A percentile compares a stretch with the other conserved stretches of the same genome.
Conservation (phyloP, 2,329 filamentous ascomycete species). For the Waltergamsia citrina region DNA sequence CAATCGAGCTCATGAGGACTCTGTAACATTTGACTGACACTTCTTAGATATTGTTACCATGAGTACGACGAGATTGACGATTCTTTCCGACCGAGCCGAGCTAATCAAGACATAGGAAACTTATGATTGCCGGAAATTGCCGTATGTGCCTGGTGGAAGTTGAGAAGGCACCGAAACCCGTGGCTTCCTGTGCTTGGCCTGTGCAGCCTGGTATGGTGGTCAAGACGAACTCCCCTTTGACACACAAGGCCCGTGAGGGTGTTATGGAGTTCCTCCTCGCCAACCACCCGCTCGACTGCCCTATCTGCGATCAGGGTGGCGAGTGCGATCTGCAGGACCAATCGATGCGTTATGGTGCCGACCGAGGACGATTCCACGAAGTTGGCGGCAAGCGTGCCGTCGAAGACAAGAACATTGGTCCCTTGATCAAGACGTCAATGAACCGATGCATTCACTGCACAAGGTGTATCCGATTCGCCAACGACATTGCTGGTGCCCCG, state of each 20-base stretch:
- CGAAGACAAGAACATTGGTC: constrained; percentile 99
- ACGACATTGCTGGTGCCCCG: constrained; percentile 91
- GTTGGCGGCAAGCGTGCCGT: constrained; percentile 91
- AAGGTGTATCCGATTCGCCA: constrained; percentile 93
- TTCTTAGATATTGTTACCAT: constrained; percentile 88
- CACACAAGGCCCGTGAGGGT: constrained; percentile 96
- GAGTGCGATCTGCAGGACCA: constrained; percentile 99
- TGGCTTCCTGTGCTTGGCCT: constrained; percentile 97
- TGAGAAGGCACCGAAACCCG: constrained; percentile 89
- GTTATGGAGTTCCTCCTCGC: constrained; percentile 98
- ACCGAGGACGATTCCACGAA: constrained; percentile 95
- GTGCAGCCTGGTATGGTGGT: constrained; percentile 98
- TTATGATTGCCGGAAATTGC: constrained; percentile 98
- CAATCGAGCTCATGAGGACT: background rate
- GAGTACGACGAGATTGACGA: constrained; percentile 55
- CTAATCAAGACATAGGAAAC: constrained; percentile 58
- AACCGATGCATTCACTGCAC: constrained; percentile 99
- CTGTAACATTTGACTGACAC: constrained; percentile 12
- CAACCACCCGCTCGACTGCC: constrained; percentile 93
- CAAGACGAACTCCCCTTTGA: constrained; percentile 92
- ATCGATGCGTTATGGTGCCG: constrained; percentile 96
- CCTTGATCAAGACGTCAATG: constrained; percentile 98
- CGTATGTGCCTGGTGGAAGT: constrained; percentile 99
- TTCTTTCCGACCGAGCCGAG: constrained; percentile 13
- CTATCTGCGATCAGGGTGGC: constrained; percentile 96